Evolutionary conservation across 768 basidiomycete species (phyloP).

Genomic region (Mycena filopes): DNA sequence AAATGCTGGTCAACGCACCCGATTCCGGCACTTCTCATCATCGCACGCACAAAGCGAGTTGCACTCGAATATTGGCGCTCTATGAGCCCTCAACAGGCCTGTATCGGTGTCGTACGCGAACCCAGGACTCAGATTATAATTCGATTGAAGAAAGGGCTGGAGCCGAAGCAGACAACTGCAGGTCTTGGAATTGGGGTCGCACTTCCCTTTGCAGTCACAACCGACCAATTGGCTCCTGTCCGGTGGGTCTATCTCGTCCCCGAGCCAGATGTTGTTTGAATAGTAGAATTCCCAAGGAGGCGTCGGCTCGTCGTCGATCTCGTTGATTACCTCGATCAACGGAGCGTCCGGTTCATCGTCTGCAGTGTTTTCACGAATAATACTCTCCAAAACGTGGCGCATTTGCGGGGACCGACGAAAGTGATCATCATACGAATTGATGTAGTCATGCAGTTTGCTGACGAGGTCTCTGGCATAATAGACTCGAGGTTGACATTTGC

Average conservation of each 20-base stretch:
- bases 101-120: conserved; percentile 74
- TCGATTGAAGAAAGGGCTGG: conserved; percentile 40
- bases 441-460: conserved; percentile 70
- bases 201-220: conserved; percentile 81
- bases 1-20: conserved; percentile 58
- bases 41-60: conserved; percentile 85
- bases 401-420: conserved; percentile 55
- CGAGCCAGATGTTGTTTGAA: conserved; percentile 84
- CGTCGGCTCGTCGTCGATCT: conserved; percentile 72
- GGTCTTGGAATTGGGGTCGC: conserved; percentile 76
- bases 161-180: conserved; percentile 80
- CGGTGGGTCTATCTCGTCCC: conserved; percentile 73
- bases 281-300: conserved; percentile 92
- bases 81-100: conserved; percentile 60
- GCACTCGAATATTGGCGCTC: conserved; percentile 86
- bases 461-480: conserved; percentile 64
- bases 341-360: conserved; percentile 78
- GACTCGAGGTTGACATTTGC: conserved; percentile 46
- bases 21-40: conserved; percentile 77
- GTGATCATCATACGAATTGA: conserved; percentile 62
- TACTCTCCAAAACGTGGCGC: conserved; percentile 68
- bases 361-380: conserved; percentile 72
- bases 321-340: conserved; percentile 72
- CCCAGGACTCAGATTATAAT: conserved; percentile 50
- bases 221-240: conserved; percentile 66